Evolutionary conservation across 2,329 filamentous ascomycete species (phyloP).

Genomic region (Clarireedia sp.): DNA sequence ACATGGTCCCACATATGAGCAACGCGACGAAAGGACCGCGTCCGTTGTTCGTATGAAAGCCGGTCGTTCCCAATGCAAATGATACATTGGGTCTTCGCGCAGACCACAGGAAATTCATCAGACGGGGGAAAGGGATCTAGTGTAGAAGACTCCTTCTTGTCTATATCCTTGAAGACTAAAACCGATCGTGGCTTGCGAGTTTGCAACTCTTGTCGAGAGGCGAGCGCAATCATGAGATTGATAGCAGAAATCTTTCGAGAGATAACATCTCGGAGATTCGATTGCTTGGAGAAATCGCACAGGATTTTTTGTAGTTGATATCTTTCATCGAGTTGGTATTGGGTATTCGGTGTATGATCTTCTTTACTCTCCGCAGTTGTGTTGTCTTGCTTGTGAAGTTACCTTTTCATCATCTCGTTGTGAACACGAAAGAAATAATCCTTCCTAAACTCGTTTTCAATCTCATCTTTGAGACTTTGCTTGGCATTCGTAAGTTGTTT

Average conservation of each 20-base stretch:
- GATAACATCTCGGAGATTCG: constrained; percentile 11
- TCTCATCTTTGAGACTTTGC: constrained; percentile 12
- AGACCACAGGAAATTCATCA: constrained; percentile 15
- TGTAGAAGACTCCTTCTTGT: not conserved
- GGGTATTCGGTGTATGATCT: constrained; percentile 10
- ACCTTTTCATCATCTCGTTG: constrained; percentile 17
- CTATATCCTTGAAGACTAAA: not conserved
- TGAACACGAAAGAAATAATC: constrained; percentile 18
- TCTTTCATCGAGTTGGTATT: constrained; percentile 19
- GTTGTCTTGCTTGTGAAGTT: constrained; percentile 11
- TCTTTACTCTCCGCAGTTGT: constrained; percentile 9
- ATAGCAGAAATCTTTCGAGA: constrained; percentile 8
- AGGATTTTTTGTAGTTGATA: constrained; percentile 15
- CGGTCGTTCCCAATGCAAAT: constrained; percentile 13
- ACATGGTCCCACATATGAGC: constrained; percentile 7
- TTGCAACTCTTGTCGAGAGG: constrained; percentile 15
- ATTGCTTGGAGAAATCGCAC: constrained; percentile 18
- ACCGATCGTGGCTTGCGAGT: constrained; percentile 8
- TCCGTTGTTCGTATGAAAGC: constrained; percentile 13
- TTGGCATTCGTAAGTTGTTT: constrained; percentile 11
- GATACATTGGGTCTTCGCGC: constrained; percentile 17
- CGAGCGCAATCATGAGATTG: constrained; percentile 16
- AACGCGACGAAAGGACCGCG: constrained; percentile 10
- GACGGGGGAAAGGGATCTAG: constrained; percentile 6
- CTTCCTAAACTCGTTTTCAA: constrained; percentile 8